Evolutionary conservation across 495 filamentous ascomycete species (phyloP), one percentile per base, ranked within the genome.

Genomic region (Xylaria acuta): DNA sequence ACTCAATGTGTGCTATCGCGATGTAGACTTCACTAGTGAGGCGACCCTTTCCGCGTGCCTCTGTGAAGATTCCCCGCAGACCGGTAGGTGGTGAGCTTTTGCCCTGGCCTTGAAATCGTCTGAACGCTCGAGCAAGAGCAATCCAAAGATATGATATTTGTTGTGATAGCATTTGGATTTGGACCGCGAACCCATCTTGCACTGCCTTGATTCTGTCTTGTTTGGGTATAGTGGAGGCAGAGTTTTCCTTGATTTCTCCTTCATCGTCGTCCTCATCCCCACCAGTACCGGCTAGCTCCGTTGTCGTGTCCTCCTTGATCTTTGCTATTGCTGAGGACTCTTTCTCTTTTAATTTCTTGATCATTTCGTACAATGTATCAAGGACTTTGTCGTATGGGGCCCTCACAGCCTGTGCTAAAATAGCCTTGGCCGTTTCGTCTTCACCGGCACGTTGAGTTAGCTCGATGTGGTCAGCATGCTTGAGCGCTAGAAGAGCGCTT

Each of bases 11-110:
- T 34, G 96, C 95, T 76, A 90, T 92, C 9, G 93, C 95, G 68
- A 97, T 91, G 78, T 98, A 99, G 25, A 97, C 93, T 80, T 97
- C 96, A 73, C 93, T 94, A 22, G 92, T 97, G 41, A 99, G 88
- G 36, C 93, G 91, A 32, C 96, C 96, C 71, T 90, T 88, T 72
- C 90, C 91, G 20, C 96, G 88, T 64, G 96, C 94, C 80, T 98
- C 94, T 11, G 88, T 87, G 78, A 99, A 98, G 20, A 96, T 88
- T 74, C 93, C 90, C 34, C 96, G 90, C 70, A 93, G 91, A 9
- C 96, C 96, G 32, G 92, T 90, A 40, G 92, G 75, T 40, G 89
- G 86, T 38, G 88, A 87, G 38, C 89, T 88, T 74, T 90, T 91
- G 11, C 95, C 95, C 77, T 98, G 97, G 64, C 96, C 96, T 79